Evolutionary conservation across 805 yeast species (phyloP).

Genomic region (Lachancea thermotolerans): DNA sequence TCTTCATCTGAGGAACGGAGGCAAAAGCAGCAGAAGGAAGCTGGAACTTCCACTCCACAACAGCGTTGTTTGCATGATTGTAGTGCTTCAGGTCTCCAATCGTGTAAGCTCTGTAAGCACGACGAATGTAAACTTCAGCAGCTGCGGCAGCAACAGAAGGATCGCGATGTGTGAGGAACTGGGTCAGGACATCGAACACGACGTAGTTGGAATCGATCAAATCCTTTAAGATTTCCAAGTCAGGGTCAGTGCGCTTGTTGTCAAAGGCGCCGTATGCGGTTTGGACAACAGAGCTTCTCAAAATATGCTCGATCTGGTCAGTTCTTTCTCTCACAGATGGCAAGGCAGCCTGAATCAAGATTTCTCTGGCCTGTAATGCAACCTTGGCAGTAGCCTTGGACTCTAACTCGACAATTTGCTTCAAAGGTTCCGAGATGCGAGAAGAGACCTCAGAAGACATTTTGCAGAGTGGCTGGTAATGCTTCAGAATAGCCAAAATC

Average conservation of each 20-base stretch:
- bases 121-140: conserved; percentile 90
- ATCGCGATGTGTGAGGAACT: conserved; percentile 77
- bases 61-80: conserved; percentile 49
- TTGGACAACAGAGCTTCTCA: conserved; percentile 84
- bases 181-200: conserved; percentile 92
- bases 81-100: conserved; percentile 69
- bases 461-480: conserved; percentile 74
- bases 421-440: conserved; percentile 64
- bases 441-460: conserved; percentile 62
- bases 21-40: conserved; percentile 78
- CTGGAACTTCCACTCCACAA: conserved; percentile 83
- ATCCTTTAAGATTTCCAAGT: conserved; percentile 71
- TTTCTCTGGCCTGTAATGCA: conserved; percentile 91
- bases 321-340: conserved; percentile 95
- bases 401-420: conserved; percentile 79
- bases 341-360: conserved; percentile 90
- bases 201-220: conserved; percentile 94
- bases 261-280: conserved; percentile 83
- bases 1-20: conserved; percentile 49
- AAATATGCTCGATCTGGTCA: conserved; percentile 93
- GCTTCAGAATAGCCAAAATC: conserved; percentile 74
- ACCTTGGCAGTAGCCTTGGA: conserved; percentile 89
- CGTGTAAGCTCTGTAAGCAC: conserved; percentile 95
- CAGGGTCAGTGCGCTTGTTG: conserved; percentile 72
- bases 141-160: conserved; percentile 93